Conservation (phyloP, 768 basidiomycete genomes). For the Lactifluus subvellereus region DNA sequence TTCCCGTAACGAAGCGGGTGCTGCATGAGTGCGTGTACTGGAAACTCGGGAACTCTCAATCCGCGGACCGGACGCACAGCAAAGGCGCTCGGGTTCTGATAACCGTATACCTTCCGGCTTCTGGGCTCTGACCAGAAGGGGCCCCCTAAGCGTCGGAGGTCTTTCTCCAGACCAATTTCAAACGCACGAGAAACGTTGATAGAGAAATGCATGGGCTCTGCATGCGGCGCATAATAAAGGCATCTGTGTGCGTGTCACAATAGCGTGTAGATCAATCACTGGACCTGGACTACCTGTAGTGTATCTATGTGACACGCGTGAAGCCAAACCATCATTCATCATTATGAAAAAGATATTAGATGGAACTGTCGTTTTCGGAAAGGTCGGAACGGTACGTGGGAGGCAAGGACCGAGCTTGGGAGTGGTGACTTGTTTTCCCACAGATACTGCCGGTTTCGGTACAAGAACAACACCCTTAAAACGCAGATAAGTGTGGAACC, state of each 20-base stretch:
- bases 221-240: too few species aligned
- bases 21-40: background rate
- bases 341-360: too few species aligned
- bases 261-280: too few species aligned
- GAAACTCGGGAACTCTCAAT: background rate
- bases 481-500: background rate
- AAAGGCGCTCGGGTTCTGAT: background rate
- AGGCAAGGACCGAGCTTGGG: background rate
- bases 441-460: background rate
- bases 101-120: background rate
- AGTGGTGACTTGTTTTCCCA: background rate
- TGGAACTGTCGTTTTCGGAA: background rate
- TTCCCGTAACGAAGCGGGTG: background rate
- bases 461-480: background rate
- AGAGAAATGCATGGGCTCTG: too few species aligned
- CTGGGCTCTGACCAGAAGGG: background rate
- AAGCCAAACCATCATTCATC: too few species aligned
- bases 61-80: conserved; percentile 12
- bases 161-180: too few species aligned
- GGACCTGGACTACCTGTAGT: too few species aligned
- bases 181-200: too few species aligned
- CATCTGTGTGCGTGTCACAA: too few species aligned
- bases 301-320: too few species aligned
- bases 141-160: background rate
- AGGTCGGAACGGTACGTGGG: background rate